A percentile compares a stretch with the other conserved stretches of the same genome.
These are phyloP conservation scores for Avicennia marina DNA, from an alignment of 257 asterid species.

Conservation along the genomic window DNA sequence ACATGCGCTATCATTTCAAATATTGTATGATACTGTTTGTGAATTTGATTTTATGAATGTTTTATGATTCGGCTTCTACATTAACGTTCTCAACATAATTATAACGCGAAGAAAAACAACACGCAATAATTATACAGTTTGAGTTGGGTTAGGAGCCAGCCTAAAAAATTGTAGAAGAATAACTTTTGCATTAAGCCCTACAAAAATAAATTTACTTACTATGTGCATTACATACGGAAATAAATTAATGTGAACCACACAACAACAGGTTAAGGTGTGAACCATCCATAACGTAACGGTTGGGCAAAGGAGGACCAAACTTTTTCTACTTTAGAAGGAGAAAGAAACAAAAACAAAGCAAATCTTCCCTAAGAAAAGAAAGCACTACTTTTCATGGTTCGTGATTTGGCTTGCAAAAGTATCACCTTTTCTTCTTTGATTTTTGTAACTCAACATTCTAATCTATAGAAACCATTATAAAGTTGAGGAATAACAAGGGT, in stretches of 20 bases:
- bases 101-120: too few relatives aligned
- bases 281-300: constrained; percentile 26
- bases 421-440: constrained; percentile 36
- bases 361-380: constrained; percentile 29
- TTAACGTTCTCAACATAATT: too few relatives aligned
- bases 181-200: too few relatives aligned
- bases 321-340: constrained; percentile 37
- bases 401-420: constrained; percentile 50
- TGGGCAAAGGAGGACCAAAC: constrained; percentile 30
- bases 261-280: not conserved
- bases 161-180: too few relatives aligned
- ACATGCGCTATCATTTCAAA: too few relatives aligned
- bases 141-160: too few relatives aligned
- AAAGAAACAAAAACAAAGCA: constrained; percentile 14
- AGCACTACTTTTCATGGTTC: constrained; percentile 50
- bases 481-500: constrained; percentile 33
- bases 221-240: not conserved
- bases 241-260: not conserved
- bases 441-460: constrained; percentile 58
- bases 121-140: too few relatives aligned
- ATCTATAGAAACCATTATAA: constrained; percentile 50
- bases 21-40: too few relatives aligned
- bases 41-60: too few relatives aligned
- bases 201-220: too few relatives aligned
- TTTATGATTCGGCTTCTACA: too few relatives aligned